phyloP scores from a whole-genome alignment of 2,329 filamentous ascomycete genomes.

The Fusarium sp. region DNA sequence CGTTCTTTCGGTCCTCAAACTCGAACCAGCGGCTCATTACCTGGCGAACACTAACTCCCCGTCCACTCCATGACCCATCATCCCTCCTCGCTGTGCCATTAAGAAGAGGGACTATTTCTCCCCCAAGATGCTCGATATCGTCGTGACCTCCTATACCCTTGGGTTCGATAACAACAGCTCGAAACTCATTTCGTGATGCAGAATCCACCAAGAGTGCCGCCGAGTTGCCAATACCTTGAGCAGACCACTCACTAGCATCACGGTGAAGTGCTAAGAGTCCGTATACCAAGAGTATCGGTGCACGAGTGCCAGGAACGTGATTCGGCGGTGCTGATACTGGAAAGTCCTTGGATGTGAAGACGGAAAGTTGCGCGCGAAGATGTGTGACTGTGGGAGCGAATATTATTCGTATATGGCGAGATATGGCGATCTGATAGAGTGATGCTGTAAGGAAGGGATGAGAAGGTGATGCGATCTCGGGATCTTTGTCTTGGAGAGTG shows the following conservation, averaged over 20 bases:
- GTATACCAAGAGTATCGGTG: conserved; percentile 70
- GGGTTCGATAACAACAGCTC: conserved; percentile 63
- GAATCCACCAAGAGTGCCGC: conserved; percentile 73
- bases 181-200: conserved; percentile 60
- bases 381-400: conserved; percentile 83
- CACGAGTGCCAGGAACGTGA: conserved; percentile 12
- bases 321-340: conserved; percentile 54
- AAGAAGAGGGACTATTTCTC: conserved; percentile 70
- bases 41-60: conserved; percentile 67
- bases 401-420: conserved; percentile 75
- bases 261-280: conserved; percentile 75
- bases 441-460: conserved; percentile 68
- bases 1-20: conserved; percentile 25
- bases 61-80: conserved; percentile 67
- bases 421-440: conserved; percentile 76
- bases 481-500: neutral
- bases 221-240: conserved; percentile 75
- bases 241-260: conserved; percentile 79
- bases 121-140: conserved; percentile 55
- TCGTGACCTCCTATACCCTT: conserved; percentile 45
- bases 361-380: conserved; percentile 80
- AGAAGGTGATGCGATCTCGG: neutral
- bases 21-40: conserved; percentile 75
- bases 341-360: conserved; percentile 58
- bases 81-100: conserved; percentile 66